phyloP scores from a whole-genome alignment of 768 basidiomycete species.

The Pisolithus marmoratus region DNA sequence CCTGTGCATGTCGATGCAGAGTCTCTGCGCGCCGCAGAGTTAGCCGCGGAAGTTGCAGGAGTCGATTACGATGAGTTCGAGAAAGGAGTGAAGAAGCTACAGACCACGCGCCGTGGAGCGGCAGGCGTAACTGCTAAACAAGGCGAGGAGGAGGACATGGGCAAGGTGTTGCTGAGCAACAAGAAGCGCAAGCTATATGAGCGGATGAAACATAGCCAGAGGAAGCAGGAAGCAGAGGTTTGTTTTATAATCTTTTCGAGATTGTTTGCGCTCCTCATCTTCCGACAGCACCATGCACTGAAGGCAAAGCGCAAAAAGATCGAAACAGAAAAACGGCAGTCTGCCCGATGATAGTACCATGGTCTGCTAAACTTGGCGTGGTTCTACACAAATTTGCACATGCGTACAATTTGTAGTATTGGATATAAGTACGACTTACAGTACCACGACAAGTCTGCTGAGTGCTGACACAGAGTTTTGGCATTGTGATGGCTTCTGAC shows the following conservation, averaged over 20 bases:
- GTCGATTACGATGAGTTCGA: constrained; percentile 77
- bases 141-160: constrained; percentile 71
- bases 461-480: background rate
- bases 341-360: constrained; percentile 26
- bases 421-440: no score
- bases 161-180: constrained; percentile 98
- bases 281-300: constrained; percentile 51
- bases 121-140: constrained; percentile 31
- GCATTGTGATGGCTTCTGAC: background rate
- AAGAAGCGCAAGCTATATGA: constrained; percentile 91
- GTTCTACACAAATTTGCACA: no score
- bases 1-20: constrained; percentile 47
- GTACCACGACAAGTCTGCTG: no score
- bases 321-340: constrained; percentile 46
- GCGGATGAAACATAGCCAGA: constrained; percentile 84
- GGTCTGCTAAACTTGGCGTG: background rate
- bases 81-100: constrained; percentile 61
- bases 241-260: constrained; percentile 20
- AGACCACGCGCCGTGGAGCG: constrained; percentile 31
- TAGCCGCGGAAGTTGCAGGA: constrained; percentile 87
- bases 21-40: constrained; percentile 77
- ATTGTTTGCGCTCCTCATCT: constrained; percentile 6
- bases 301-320: constrained; percentile 54
- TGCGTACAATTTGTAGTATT: no score
- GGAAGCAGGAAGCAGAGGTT: constrained; percentile 76